Conservation (phyloP, 257 asterid species). For the Ocimum tenuiflorum region DNA sequence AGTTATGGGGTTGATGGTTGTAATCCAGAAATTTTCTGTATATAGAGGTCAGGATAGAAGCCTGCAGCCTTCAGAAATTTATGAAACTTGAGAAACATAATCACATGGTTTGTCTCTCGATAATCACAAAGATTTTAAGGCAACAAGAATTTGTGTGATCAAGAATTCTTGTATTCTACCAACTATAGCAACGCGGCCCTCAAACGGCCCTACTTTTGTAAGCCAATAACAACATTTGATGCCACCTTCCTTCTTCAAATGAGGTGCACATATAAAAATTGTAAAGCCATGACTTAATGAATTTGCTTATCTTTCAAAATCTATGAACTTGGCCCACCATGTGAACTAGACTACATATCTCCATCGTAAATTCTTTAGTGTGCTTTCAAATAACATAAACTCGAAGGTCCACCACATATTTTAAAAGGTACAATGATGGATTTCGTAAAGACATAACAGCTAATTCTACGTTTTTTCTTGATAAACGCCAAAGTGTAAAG, state of each 20-base stretch:
- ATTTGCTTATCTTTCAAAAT: background rate
- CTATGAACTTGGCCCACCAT: background rate
- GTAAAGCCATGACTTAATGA: background rate
- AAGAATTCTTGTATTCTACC: background rate
- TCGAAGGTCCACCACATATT: background rate
- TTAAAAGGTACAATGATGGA: too few relatives aligned
- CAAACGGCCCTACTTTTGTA: background rate
- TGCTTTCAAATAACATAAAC: background rate
- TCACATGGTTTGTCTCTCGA: constrained; percentile 29
- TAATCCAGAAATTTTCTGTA: too few relatives aligned
- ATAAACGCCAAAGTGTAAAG: background rate
- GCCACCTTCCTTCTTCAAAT: background rate
- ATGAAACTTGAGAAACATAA: constrained; percentile 5
- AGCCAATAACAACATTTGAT: background rate
- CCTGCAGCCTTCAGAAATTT: background rate
- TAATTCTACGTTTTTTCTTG: too few relatives aligned
- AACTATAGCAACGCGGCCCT: background rate
- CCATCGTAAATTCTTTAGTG: background rate
- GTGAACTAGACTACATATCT: background rate
- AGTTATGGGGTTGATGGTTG: constrained; percentile 3
- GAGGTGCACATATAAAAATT: background rate
- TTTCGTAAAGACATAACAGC: too few relatives aligned
- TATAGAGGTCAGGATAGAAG: too few relatives aligned
- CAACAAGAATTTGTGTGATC: background rate
- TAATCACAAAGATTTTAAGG: too few relatives aligned